Evolutionary conservation across 805 yeast genomes (phyloP), one percentile per base, ranked within the genome.

Genomic region (Candida dajiaensis): DNA sequence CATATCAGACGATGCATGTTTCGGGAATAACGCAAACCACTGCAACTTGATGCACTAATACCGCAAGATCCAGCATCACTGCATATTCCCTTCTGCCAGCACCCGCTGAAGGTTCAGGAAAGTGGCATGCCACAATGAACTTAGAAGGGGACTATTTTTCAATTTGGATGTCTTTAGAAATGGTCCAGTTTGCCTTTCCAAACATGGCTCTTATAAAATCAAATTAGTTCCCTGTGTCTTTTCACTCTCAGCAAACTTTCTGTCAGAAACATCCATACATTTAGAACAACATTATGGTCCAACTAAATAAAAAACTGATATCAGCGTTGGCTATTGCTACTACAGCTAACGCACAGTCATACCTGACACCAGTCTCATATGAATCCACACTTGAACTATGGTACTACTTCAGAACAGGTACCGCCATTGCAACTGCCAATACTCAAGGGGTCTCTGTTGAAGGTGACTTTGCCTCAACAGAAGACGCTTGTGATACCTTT

Each of bases 381-480:
- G 47, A 48, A 10, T 36, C 47, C 13, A 46, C 59, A 1, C 37
- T 59, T 6, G 55, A 50, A 4, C 31, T 51, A 7, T 47, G 47
- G 43, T 59, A 53, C 47, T 56, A 54, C 49, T 58, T 59, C 47
- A 46, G 49, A 42, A 36, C n/a, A 12, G 53, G 55, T 21, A 35
- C 40, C 15, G 59, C 51, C 16, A 23, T 45, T 15, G 50, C 52
- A 20, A 20, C 29, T 10, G 18, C 44, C 18, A 31, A 26, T 21
- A 23, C 33, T 20, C 50, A 49, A 9, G 62, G 61, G 38, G 46
- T 59, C 35, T 18, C 42, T 2, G 46, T 55, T 25, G 41, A 46
- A 10, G 58, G 56, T 9, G 41, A 44, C 21, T 50, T 47, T 26
- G 20, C 47, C 6, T 29, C 53, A 7, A 43, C 48, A 11, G 47